These are phyloP conservation scores for Avena atlantica DNA, from an alignment of 176 grass and related monocot genomes.

Conservation along the genomic window DNA sequence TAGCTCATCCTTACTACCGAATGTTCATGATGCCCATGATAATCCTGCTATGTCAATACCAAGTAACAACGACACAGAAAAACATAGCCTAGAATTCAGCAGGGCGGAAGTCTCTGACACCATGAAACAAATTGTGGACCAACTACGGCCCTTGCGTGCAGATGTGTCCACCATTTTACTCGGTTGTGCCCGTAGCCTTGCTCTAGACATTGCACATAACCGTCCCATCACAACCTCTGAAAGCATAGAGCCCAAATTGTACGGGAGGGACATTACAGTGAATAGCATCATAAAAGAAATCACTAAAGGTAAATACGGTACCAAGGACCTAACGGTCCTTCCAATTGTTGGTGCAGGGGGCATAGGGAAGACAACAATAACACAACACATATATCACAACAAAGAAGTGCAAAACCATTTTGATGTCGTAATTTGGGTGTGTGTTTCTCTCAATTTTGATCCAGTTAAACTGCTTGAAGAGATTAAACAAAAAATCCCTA, in stretches of 20 bases:
- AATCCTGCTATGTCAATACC: no score
- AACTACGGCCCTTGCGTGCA: background rate
- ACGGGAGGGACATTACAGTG: background rate
- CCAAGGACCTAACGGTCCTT: background rate
- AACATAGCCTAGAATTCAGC: background rate
- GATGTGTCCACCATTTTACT: background rate
- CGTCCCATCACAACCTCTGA: background rate
- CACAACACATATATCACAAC: background rate
- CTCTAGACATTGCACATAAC: background rate
- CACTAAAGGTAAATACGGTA: background rate
- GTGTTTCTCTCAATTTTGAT: no score
- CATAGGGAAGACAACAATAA: background rate
- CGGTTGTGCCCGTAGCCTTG: background rate
- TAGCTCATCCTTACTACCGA: background rate
- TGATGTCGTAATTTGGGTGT: background rate
- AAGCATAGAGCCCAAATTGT: background rate
- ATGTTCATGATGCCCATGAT: background rate
- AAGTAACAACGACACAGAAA: no score
- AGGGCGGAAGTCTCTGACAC: background rate
- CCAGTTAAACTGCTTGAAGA: no score
- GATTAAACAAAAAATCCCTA: no score
- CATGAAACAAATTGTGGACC: background rate
- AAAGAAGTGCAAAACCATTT: background rate
- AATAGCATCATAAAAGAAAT: background rate
- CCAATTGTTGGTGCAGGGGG: background rate